Evolutionary conservation across 768 basidiomycete species (phyloP).

Genomic region (Trametes cubensis): DNA sequence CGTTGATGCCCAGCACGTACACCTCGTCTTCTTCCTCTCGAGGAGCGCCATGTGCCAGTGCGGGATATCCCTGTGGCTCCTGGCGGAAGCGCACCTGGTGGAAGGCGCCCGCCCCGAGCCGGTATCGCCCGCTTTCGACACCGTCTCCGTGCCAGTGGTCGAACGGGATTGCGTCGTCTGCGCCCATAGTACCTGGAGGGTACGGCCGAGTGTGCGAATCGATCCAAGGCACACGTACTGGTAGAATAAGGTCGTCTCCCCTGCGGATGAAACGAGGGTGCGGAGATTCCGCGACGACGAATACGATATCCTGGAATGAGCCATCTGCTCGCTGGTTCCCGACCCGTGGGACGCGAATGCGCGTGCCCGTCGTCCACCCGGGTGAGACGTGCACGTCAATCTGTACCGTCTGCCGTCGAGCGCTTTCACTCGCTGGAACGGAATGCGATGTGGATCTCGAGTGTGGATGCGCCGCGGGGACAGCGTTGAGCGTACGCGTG

Average conservation of each 20-base stretch:
- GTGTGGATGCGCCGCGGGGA: background rate
- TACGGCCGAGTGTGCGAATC: constrained; percentile 41
- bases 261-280: constrained; percentile 60
- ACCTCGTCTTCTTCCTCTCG: constrained; percentile 49
- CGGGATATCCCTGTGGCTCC: constrained; percentile 9
- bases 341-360: constrained; percentile 60
- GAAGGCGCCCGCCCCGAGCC: constrained; percentile 6
- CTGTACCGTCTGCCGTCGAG: constrained; percentile 50
- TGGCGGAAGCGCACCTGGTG: constrained; percentile 1
- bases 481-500: constrained; percentile 50
- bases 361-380: constrained; percentile 62
- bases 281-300: constrained; percentile 60
- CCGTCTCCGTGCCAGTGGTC: background rate
- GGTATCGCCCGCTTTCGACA: background rate
- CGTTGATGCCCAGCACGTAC: constrained; percentile 58
- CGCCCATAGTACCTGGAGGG: constrained; percentile 1
- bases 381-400: constrained; percentile 63
- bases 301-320: constrained; percentile 64
- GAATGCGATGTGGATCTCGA: constrained; percentile 29
- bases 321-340: constrained; percentile 67
- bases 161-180: background rate
- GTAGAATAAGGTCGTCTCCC: constrained; percentile 57
- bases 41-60: background rate
- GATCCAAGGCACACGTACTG: constrained; percentile 58
- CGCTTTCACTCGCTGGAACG: background rate